Evolutionary conservation across 495 filamentous ascomycete species (phyloP), one percentile per base, ranked within the genome.

Genomic region (Coniosporium apollinis): DNA sequence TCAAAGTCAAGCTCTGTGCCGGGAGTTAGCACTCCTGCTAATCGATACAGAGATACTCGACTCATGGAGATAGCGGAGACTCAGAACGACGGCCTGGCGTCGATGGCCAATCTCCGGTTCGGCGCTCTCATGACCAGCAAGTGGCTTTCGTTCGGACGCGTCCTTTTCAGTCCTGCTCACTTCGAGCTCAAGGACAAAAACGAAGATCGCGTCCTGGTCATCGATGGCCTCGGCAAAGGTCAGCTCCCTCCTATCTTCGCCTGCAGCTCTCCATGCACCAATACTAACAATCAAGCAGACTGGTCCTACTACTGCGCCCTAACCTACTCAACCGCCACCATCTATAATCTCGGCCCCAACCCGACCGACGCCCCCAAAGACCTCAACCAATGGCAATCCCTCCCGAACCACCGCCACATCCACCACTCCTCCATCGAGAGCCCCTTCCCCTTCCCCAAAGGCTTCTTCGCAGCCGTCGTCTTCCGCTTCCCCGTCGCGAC

Each of bases 281-380:
- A n/a, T n/a, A n/a, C n/a, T n/a, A n/a, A n/a, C n/a, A n/a, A n/a
- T n/a, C n/a, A n/a, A 9, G 24, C 26, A 44, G 91, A 99, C 54
- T 99, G 91, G 91, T 94, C 86, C 3, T 96, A 91, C 58, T 97
- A 94, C 54, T 86, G 81, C 33, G 83, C 89, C 10, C 67, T 94
- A 51, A 91, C 85, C 2, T 96, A 97, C 44, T 81, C 82, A 1
- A 67, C 67, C 19, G 80, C 82, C 0, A 79, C 75, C 14, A 76
- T 97, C 39, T 94, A 92, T 64, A 91, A 82, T 48, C 66, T 87
- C 20, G 78, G 72, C 9, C 68, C 70, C 5, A 66, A 62, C 51
- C 52, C 59, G 14, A 29, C 30, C 19, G 60, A 50, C 36, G 53
- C 54, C 14, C 52, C 52, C 6, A 29, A 20, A 38, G 30, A 18